These are phyloP conservation scores for Macrophomina tecta DNA, from an alignment of 2,329 filamentous ascomycete genomes.

Conservation along the genomic window DNA sequence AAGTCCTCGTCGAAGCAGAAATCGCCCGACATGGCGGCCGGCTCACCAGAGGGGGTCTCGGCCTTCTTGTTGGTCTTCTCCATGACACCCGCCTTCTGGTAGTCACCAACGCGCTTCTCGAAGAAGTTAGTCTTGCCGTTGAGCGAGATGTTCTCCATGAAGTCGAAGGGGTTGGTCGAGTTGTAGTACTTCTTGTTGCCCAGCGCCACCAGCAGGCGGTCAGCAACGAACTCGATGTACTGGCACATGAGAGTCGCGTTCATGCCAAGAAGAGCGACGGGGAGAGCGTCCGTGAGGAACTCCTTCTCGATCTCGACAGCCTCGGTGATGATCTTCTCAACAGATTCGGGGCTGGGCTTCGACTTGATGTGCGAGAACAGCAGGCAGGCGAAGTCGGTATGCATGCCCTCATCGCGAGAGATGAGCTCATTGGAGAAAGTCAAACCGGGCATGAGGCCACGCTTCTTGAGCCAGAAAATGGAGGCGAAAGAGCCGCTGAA, in stretches of 20 bases:
- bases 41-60: slow-evolving; percentile 50
- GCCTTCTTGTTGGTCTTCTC: slow-evolving; percentile 76
- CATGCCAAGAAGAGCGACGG: slow-evolving; percentile 94
- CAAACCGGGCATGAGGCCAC: slow-evolving; percentile 95
- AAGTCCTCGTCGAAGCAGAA: slow-evolving; percentile 98
- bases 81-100: slow-evolving; percentile 99
- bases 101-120: slow-evolving; percentile 99
- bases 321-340: slow-evolving; percentile 89
- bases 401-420: slow-evolving; percentile 97
- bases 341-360: slow-evolving; percentile 80
- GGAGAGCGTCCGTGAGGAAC: slow-evolving; percentile 95
- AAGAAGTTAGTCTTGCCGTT: slow-evolving; percentile 99
- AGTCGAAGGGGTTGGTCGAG: slow-evolving; percentile 95
- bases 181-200: slow-evolving; percentile 96
- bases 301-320: slow-evolving; percentile 96
- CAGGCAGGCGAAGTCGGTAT: slow-evolving; percentile 98
- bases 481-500: slow-evolving; percentile 98
- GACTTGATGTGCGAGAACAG: slow-evolving; percentile 97
- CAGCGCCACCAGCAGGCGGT: slow-evolving; percentile 89
- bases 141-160: slow-evolving; percentile 99
- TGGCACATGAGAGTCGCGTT: slow-evolving; percentile 98
- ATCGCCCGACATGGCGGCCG: slow-evolving; percentile 65
- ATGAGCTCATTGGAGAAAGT: slow-evolving; percentile 99
- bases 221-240: slow-evolving; percentile 99
- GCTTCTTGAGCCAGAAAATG: slow-evolving; percentile 99